Base-by-base conservation (phyloP, 1,284 basidiomycete species). In the Neotropicomus parvogracilis region DNA sequence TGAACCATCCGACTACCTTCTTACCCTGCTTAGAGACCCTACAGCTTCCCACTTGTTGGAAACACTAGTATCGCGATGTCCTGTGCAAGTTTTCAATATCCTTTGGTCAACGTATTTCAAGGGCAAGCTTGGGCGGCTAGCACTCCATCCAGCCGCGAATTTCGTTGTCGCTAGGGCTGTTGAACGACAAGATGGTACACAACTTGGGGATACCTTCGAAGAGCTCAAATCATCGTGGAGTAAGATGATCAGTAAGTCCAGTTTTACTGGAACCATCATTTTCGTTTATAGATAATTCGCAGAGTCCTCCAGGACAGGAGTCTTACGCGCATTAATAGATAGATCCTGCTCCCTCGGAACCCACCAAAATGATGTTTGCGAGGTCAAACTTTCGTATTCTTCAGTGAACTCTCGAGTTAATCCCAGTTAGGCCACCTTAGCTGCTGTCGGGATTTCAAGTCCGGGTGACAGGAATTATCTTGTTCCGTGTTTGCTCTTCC, bases 41-140 rank as follows among this genome's bases (percentile, higher is more conserved):
- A 91, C 88, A 1, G 87, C 93, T 1, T 95, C 93, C 1, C 91
- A 94, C 62, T 75, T 95, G 2, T 74, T 93, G 11, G 93, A 97
- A 68, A 81, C 83, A 0, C 72, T 95, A 24, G 77, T 94, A 21
- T 67, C 69, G 3, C 74, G 79, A 38, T 77, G 83, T 6, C 83
- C 91, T 0, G 65, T 72, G 4, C 56, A 65, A n/a, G 75, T 83
- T 4, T 94, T 93, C 63, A 63, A 71, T 27, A 60, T 75, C 0
- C 60, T 97, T 6, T 97, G 93, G 92, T 61, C 68, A 5, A 76
- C 77, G 0, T 95, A 95, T 68, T 87, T 97, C 61, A 66, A 70
- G 39, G 77, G 81, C 19, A 89, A 85, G 56, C 70, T 95, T 34
- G 68, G 77, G 6, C 81, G 85, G 52, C 72, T 95, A 21, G 81